Evolutionary conservation across 371 early-diverging fungal genomes (phyloP), one percentile per base, ranked within the genome.

Genomic region (Mortierella polycephala): DNA sequence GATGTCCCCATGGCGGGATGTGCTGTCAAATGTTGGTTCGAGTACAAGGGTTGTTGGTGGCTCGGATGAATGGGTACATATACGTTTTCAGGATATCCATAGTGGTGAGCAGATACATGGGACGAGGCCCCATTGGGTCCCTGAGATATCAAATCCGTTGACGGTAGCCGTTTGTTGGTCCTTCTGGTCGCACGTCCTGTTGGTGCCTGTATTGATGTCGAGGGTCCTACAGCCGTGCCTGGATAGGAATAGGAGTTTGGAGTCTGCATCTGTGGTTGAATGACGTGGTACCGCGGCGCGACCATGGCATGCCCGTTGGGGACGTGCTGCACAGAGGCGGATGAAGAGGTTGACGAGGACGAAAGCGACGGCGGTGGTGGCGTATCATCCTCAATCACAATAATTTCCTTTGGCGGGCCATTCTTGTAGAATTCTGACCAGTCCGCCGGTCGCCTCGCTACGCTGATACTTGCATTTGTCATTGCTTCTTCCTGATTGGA

Each of bases 321-420:
- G 44, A 54, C 59, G 10, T 66, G 66, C 10, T 67, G 71, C 9
- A 49, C 60, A 23, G 76, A 67, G 39, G 71, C 53, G 20, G 71
- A 64, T 14, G 71, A 60, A 21, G 68, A 72, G 7, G 75, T 62
- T 7, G 73, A 60, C 8, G 82, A 71, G 16, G 81, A 64, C 23
- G 74, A 70, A 50, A 66, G 71, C 45, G 69, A 69, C 5, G 75
- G 65, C 37, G 82, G 83, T 20, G 84, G 76, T n/a, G 87, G 86
- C 20, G 89, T 84, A 49, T 87, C 87, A 57, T 89, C 89, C 40
- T 87, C 89, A 65, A 89, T 89, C 21, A 89, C 85, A 64, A 89
- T 89, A 20, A 89, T 82, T 60, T 89, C 89, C 69, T 81, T 75
- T 23, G 89, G 89, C 18, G 82, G 71, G 40, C 89, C 89, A 63